Base-by-base conservation (phyloP, 2,329 filamentous ascomycete species). In the Metarhizium rileyi region DNA sequence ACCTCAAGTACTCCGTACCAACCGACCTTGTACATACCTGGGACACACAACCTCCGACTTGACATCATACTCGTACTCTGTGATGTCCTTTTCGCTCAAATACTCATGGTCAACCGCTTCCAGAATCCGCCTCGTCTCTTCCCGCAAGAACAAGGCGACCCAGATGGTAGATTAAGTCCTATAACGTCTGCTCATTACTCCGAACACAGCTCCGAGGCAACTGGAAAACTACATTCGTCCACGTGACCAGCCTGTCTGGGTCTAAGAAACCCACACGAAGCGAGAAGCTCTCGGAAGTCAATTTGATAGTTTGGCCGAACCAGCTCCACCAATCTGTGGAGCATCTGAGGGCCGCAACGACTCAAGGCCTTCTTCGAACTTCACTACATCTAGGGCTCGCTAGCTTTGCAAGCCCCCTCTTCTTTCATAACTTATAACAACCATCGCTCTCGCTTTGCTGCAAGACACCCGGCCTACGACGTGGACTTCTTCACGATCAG, bases 401-500 rank as follows among this genome's bases (percentile, higher is more conserved):
- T 3, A 14, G 22, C 38, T 23, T 42, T 42, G 20, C 9, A 42
- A 25, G 9, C 16, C 14, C 25, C 12, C 20, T 42, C 20, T 42
- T 23, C 22, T 25, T 7, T 8, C 23, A 42, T 8, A 42, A 25
- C 23, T 42, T 8, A 25, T 8, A 23, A 7, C 36, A n/a, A n/a
- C 7, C 36, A 20, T 40, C 36, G 20, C 36, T 26, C 43, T 35
- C 47, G 28, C 28, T 33, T 30, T 49, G 18, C 46, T 51, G 45
- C 20, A 45, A 8, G 40, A 40, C n/a, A 14, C 20, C 22, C 38
- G 38, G n/a, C 38, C 16, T 7, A 6, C 38, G 16, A 25, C 38
- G 38, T 42, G n/a, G 38, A 42, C 25, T 9, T 6, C 22, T 23
- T 7, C 6, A 22, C 38, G 36, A 38, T 23, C 50, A 41, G 47